Evolutionary conservation across 2,329 filamentous ascomycete genomes (phyloP).

Genomic region (Pseudogymnoascus sp.): DNA sequence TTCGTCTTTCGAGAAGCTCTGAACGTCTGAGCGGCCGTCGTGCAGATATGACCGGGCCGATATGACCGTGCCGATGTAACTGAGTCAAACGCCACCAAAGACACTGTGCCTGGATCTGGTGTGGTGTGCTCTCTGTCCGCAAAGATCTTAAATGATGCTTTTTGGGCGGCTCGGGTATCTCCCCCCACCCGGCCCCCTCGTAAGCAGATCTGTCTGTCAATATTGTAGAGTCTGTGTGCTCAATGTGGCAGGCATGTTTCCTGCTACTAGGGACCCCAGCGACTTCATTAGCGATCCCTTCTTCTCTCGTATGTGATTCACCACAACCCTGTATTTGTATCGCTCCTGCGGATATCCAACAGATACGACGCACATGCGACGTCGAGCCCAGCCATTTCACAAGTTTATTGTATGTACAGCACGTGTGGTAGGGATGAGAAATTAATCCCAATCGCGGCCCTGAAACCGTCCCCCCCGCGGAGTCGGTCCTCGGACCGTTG

Average conservation of each 20-base stretch:
- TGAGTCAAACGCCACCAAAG: conserved; percentile 13
- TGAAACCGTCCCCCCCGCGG: neutral
- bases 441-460: neutral
- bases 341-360: neutral
- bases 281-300: neutral
- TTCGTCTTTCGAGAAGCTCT: neutral
- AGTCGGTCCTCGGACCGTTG: neutral
- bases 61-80: too few species aligned
- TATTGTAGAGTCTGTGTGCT: too few species aligned
- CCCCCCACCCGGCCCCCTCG: too few species aligned
- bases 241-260: neutral
- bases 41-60: neutral
- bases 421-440: neutral
- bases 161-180: too few species aligned
- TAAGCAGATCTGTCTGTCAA: too few species aligned
- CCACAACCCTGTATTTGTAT: neutral
- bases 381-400: neutral
- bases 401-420: neutral
- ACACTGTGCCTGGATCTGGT: neutral
- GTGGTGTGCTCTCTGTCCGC: neutral
- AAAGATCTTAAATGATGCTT: too few species aligned
- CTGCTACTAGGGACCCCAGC: neutral
- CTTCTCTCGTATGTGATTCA: neutral
- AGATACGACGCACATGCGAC: neutral
- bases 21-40: neutral